Base-by-base conservation (phyloP, 345 rosid species). In the Abelmoschus esculentus region DNA sequence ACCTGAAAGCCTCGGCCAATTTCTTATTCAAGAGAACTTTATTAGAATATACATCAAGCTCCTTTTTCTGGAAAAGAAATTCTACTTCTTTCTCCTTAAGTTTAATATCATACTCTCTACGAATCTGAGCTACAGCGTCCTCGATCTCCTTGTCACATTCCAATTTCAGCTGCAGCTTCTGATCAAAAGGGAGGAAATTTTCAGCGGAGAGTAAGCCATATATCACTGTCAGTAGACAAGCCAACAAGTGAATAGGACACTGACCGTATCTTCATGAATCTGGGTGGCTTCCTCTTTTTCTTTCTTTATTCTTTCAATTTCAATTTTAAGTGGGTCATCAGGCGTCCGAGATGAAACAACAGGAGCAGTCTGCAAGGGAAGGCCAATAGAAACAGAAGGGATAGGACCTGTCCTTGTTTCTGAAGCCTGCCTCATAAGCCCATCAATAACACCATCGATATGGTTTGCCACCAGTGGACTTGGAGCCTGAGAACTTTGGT, bases 91-190 rank as follows among this genome's bases (percentile, higher is more conserved):
- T 14, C 70, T 80, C 86, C 78, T 79, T 66, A 75, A 79, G 50
- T 71, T 79, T 83, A 54, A 29, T 50, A 14, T 80, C 87, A 50
- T 80, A 83, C 71, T 86, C 86, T 44, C 55, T 70, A 42, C 67
- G 83, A 74, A 89, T 82, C 75, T 86, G 76, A 52, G 83, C 74
- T 1, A 86, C 60, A 19, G 61, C 77, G 57, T 73, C 80, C 76
- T 84, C 83, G 40, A 89, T 83, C 81, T 89, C 92, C 75, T 79
- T 81, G 49, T 84, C 86, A 13, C 85, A 77, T 17, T 82, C 86
- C 28, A 80, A 74, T 74, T 71, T 77, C 66, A 86, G 60, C 67
- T 4, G 79, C 67, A 67, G 66, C 75, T 82, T 86, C 96, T 89
- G 96, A 71, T 65, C 75, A 71, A 66, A 67, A 44, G 59, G 73